These are phyloP conservation scores for Torrubiellomyces zombiae DNA, from an alignment of 2,329 filamentous ascomycete genomes.

Conservation along the genomic window DNA sequence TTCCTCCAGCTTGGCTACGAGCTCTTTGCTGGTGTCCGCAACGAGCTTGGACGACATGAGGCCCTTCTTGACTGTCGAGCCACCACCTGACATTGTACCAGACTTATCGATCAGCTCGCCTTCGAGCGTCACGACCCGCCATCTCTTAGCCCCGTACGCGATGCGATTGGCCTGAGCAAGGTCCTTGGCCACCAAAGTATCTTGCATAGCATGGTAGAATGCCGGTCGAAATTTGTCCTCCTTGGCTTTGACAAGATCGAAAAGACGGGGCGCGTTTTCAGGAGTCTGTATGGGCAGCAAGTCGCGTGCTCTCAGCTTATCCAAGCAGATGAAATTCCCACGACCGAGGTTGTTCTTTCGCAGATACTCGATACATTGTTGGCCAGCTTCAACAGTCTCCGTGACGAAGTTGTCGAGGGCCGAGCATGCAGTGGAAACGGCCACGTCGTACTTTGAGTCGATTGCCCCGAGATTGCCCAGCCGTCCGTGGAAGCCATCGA, in stretches of 20 bases:
- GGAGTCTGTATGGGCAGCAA: conserved; percentile 71
- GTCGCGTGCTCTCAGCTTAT: conserved; percentile 67
- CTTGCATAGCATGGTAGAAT: conserved; percentile 89
- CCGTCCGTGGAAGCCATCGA: conserved; percentile 91
- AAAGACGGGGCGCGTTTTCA: conserved; percentile 79
- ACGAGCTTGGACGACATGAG: conserved; percentile 94
- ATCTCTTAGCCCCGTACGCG: conserved; percentile 81
- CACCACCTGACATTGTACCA: conserved; percentile 96
- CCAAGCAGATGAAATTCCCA: conserved; percentile 91
- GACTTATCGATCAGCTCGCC: conserved; percentile 96
- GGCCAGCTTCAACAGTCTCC: conserved; percentile 85
- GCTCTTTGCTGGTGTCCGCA: conserved; percentile 73
- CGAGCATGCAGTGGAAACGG: conserved; percentile 93
- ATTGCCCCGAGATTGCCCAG: conserved; percentile 90
- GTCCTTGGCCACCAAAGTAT: conserved; percentile 85
- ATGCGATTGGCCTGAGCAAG: conserved; percentile 94
- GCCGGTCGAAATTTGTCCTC: conserved; percentile 74
- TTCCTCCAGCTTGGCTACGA: conserved; percentile 70
- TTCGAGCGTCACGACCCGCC: conserved; percentile 90
- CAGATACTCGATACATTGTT: conserved; percentile 95
- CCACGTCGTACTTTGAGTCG: conserved; percentile 84
- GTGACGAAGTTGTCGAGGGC: conserved; percentile 92
- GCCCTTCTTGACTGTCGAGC: conserved; percentile 74
- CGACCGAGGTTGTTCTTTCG: conserved; percentile 94
- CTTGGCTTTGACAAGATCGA: conserved; percentile 82